Conservation (phyloP, 768 basidiomycete genomes). For the Butyriboletus loyo region DNA sequence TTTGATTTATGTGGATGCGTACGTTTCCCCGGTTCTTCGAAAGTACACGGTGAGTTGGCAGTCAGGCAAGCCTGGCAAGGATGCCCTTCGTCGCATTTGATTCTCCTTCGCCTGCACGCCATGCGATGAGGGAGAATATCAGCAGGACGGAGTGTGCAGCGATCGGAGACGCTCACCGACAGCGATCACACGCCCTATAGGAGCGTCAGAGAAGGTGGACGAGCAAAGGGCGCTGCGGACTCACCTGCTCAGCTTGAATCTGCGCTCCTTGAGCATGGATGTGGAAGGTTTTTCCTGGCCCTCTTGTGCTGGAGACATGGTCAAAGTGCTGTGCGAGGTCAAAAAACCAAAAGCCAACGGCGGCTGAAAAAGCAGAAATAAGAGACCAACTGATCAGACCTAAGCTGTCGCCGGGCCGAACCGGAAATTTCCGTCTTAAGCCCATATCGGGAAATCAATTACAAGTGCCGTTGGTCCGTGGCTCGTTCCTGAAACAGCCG, state of each 20-base stretch:
- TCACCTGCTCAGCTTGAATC: conserved; percentile 86
- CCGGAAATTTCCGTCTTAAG: conserved; percentile 23
- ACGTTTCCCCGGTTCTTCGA: conserved; percentile 84
- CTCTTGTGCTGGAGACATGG: conserved; percentile 33
- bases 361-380: conserved; percentile 20
- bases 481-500: conserved; percentile 31
- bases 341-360: conserved; percentile 4
- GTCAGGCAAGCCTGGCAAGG: conserved; percentile 87
- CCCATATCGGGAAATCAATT: conserved; percentile 30
- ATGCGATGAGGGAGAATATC: neutral
- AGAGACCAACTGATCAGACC: conserved; percentile 18
- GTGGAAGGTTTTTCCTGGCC: conserved; percentile 45
- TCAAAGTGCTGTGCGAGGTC: conserved; percentile 5
- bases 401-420: conserved; percentile 23
- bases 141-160: neutral
- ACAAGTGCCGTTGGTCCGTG: neutral
- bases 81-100: conserved; percentile 87
- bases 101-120: conserved; percentile 62
- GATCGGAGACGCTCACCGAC: conserved; percentile 57
- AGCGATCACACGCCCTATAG: conserved; percentile 84
- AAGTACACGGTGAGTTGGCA: conserved; percentile 78
- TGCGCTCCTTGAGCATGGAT: conserved; percentile 68
- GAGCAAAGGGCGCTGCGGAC: conserved; percentile 12
- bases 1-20: conserved; percentile 88
- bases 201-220: conserved; percentile 6